Evolutionary conservation across 2,329 filamentous ascomycete species (phyloP).

Genomic region (Colletotrichum costaricense): DNA sequence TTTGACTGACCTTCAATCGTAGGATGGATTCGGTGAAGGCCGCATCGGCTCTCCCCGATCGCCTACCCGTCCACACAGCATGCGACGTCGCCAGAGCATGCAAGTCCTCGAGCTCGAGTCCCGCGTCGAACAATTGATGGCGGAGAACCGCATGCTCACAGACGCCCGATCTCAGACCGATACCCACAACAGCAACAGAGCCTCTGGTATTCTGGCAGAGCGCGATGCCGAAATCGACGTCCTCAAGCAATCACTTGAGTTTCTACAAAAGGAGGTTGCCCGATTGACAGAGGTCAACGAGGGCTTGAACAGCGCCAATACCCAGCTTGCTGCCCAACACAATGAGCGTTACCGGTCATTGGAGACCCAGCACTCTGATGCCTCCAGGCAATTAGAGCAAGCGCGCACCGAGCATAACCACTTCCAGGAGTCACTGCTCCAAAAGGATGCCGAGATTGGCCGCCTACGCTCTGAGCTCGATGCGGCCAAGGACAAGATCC

Average conservation of each 20-base stretch:
- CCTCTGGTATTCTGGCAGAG: conserved; percentile 78
- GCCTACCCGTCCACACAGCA: conserved; percentile 92
- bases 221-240: conserved; percentile 89
- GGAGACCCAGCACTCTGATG: conserved; percentile 73
- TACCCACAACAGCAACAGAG: conserved; percentile 71
- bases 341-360: conserved; percentile 76
- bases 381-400: conserved; percentile 76
- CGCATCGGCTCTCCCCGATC: conserved; percentile 88
- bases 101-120: conserved; percentile 93
- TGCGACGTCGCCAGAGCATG: conserved; percentile 97
- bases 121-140: conserved; percentile 83
- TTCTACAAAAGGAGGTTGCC: conserved; percentile 83
- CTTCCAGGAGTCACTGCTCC: conserved; percentile 74
- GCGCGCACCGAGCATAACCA: conserved; percentile 74
- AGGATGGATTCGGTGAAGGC: conserved; percentile 96
- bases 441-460: conserved; percentile 87
- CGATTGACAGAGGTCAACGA: conserved; percentile 87
- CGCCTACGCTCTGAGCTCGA: conserved; percentile 83
- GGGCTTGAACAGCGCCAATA: conserved; percentile 80
- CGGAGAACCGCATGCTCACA: conserved; percentile 84
- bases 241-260: conserved; percentile 81
- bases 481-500: conserved; percentile 73
- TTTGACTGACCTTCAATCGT: conserved; percentile 35
- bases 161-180: conserved; percentile 72
- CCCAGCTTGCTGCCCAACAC: conserved; percentile 80